phyloP scores from a whole-genome alignment of 1,284 basidiomycete genomes.

The Ceratobasidium sp. region DNA sequence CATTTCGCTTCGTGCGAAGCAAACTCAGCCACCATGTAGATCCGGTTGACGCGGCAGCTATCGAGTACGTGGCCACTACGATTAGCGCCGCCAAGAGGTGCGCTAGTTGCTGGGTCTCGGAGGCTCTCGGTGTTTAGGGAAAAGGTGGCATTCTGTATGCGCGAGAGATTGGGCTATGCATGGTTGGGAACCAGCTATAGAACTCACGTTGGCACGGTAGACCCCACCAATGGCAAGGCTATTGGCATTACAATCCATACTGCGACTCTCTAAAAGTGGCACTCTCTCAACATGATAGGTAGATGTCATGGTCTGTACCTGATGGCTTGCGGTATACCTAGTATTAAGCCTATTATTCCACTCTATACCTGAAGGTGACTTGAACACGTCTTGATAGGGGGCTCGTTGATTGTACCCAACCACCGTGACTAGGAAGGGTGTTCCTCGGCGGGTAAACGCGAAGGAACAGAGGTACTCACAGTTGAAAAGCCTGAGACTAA shows the following conservation, averaged over 20 bases:
- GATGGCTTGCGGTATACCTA: conserved; percentile 26
- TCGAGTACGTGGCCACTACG: conserved; percentile 39
- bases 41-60: conserved; percentile 40
- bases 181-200: too few species aligned
- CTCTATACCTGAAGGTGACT: neutral
- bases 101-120: conserved; percentile 24
- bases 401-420: conserved; percentile 28
- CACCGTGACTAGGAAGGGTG: conserved; percentile 4
- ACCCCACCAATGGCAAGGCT: too few species aligned
- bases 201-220: too few species aligned
- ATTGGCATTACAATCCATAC: too few species aligned
- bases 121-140: conserved; percentile 31
- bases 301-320: neutral
- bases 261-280: too few species aligned
- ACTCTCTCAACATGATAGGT: neutral
- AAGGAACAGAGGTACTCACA: conserved; percentile 4
- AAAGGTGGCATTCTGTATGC: neutral
- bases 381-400: conserved; percentile 20
- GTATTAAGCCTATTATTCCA: conserved; percentile 39
- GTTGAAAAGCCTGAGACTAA: conserved; percentile 32
- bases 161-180: too few species aligned
- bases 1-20: conserved; percentile 21
- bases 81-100: conserved; percentile 33
- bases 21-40: conserved; percentile 41
- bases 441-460: too few species aligned